Evolutionary conservation across 352 stramenopile genomes (phyloP).

Genomic region (Phytophthora capsici): DNA sequence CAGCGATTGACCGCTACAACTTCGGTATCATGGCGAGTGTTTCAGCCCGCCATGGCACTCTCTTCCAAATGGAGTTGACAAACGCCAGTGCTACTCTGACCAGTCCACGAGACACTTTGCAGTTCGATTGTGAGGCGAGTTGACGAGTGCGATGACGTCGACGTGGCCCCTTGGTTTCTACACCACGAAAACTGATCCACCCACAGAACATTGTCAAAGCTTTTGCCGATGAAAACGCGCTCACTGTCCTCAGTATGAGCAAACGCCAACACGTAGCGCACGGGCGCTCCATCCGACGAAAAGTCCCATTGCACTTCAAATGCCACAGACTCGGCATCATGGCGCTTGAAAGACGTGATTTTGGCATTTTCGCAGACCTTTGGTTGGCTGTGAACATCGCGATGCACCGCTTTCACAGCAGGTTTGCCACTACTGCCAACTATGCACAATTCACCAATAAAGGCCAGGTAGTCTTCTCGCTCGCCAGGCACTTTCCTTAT

Average conservation of each 20-base stretch:
- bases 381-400: constrained; percentile 28
- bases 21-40: background rate
- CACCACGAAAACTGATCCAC: constrained; percentile 27
- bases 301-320: constrained; percentile 44
- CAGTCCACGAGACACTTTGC: constrained; percentile 38
- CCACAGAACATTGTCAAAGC: constrained; percentile 30
- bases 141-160: constrained; percentile 18
- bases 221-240: constrained; percentile 40
- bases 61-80: constrained; percentile 34
- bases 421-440: constrained; percentile 26
- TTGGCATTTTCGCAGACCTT: constrained; percentile 26
- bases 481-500: constrained; percentile 21
- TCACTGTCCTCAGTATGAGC: constrained; percentile 12
- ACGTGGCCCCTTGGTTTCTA: constrained; percentile 13
- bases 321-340: constrained; percentile 24
- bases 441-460: constrained; percentile 44
- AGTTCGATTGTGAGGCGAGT: constrained; percentile 38
- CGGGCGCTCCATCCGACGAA: constrained; percentile 12
- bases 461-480: constrained; percentile 37
- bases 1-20: constrained; percentile 1
- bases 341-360: constrained; percentile 26
- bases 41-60: background rate
- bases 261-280: constrained; percentile 46
- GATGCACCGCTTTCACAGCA: constrained; percentile 14
- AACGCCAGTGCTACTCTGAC: constrained; percentile 22